phyloP scores from a whole-genome alignment of 257 asterid species.

The Fraxinus anomala region DNA sequence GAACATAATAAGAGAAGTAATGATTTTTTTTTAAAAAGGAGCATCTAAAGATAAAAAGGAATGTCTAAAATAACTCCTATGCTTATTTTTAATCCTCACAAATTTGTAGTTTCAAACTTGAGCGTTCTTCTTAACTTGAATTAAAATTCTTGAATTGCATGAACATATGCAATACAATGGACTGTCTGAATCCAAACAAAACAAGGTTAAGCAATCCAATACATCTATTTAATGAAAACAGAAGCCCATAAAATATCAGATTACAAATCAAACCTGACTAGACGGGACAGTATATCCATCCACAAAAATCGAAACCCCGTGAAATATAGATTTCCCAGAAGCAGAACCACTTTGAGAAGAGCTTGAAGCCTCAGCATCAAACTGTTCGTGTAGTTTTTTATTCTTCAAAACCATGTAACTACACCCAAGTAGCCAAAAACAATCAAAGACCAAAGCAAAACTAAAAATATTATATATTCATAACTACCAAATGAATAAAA shows the following conservation, averaged over 20 bases:
- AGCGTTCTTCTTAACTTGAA: background rate
- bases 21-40: background rate
- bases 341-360: slow-evolving; percentile 56
- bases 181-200: background rate
- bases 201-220: slow-evolving; percentile 4
- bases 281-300: slow-evolving; percentile 98
- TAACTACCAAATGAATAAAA: background rate
- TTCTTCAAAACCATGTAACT: slow-evolving; percentile 96
- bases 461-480: background rate
- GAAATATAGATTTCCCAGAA: slow-evolving; percentile 57
- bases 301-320: slow-evolving; percentile 84
- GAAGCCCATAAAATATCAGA: slow-evolving; percentile 15
- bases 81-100: background rate
- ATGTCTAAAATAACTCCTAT: background rate
- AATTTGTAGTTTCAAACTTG: background rate
- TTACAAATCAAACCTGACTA: slow-evolving; percentile 64
- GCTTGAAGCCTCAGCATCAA: slow-evolving; percentile 82
- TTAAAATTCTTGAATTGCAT: background rate
- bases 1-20: slow-evolving; percentile 2
- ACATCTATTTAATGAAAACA: slow-evolving; percentile 12
- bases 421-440: slow-evolving; percentile 38
- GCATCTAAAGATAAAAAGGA: background rate
- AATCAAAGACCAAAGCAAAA: slow-evolving; percentile 17
- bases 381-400: slow-evolving; percentile 81
- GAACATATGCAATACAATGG: background rate